A percentile compares a stretch with the other conserved stretches of the same genome.
phyloP scores from a whole-genome alignment of 129 eudicot species.

The sunflower (Helianthus annuus) region DNA sequence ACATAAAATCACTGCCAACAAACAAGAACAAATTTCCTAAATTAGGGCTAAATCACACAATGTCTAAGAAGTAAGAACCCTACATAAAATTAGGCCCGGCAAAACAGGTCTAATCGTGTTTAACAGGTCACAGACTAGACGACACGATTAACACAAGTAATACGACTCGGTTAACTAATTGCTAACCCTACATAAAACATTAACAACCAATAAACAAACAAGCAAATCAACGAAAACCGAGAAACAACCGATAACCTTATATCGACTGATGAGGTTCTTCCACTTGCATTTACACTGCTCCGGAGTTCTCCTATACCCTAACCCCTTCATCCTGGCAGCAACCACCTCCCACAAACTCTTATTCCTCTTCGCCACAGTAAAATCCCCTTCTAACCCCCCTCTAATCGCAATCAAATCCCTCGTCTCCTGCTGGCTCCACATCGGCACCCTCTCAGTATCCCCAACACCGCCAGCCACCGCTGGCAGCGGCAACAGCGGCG shows the following conservation, averaged over 20 bases:
- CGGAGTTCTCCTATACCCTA: constrained; percentile 60
- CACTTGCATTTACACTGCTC: constrained; percentile 85
- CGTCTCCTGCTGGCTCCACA: constrained; percentile 77
- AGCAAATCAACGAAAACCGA: neutral
- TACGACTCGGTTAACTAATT: too few relatives aligned
- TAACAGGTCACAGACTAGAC: too few relatives aligned
- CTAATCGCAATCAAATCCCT: constrained; percentile 59
- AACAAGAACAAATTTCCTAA: constrained; percentile 8
- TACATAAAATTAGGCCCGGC: neutral
- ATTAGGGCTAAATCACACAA: constrained; percentile 9
- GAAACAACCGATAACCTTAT: constrained; percentile 44
- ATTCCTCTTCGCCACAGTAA: constrained; percentile 46
- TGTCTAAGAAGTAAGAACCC: neutral
- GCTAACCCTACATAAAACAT: too few relatives aligned
- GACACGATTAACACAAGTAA: too few relatives aligned
- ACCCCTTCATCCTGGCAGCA: constrained; percentile 57
- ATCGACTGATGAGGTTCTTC: constrained; percentile 62
- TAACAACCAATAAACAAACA: too few relatives aligned
- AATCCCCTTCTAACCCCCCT: constrained; percentile 59
- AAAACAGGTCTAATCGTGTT: too few relatives aligned
- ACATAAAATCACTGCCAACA: neutral
- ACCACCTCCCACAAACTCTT: constrained; percentile 71
- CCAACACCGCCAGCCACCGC: constrained; percentile 26
- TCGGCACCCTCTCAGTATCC: constrained; percentile 49
- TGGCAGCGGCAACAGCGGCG: constrained; percentile 18